A percentile compares a stretch with the other conserved stretches of the same genome.
These are phyloP conservation scores for Fusarium stilboides DNA, from an alignment of 2,329 filamentous ascomycete genomes.

Conservation along the genomic window DNA sequence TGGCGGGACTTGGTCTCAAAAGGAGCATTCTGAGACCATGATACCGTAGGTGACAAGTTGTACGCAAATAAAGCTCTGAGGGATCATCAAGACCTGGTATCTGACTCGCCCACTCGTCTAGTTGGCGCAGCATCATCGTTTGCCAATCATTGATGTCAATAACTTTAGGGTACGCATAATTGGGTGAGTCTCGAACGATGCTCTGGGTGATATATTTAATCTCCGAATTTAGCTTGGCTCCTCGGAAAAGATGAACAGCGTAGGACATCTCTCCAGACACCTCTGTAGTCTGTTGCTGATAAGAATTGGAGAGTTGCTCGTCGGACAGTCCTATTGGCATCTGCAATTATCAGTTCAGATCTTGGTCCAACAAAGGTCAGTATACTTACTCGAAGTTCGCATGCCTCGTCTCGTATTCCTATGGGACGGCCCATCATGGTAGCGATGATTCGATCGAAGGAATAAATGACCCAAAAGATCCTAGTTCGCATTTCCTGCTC, in stretches of 20 bases:
- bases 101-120: constrained; percentile 59
- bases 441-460: constrained; percentile 65
- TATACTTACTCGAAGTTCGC: constrained; percentile 63
- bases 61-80: constrained; percentile 46
- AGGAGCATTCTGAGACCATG: constrained; percentile 65
- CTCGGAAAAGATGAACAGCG: constrained; percentile 65
- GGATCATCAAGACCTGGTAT: constrained; percentile 51
- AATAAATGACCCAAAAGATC: constrained; percentile 69
- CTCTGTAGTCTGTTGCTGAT: neutral
- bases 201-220: constrained; percentile 72
- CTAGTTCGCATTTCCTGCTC: constrained; percentile 69
- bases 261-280: constrained; percentile 53
- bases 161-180: constrained; percentile 64
- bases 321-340: constrained; percentile 51
- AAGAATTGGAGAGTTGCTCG: constrained; percentile 17
- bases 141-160: constrained; percentile 64
- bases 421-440: constrained; percentile 72
- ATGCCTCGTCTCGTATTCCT: constrained; percentile 68
- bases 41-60: constrained; percentile 62
- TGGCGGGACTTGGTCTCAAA: constrained; percentile 66
- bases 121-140: constrained; percentile 55
- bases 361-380: accelerated
- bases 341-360: constrained; percentile 40
- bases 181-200: constrained; percentile 62
- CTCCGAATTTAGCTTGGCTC: constrained; percentile 67